Conservation (phyloP, 345 rosid species). For the Reutealis trisperma region DNA sequence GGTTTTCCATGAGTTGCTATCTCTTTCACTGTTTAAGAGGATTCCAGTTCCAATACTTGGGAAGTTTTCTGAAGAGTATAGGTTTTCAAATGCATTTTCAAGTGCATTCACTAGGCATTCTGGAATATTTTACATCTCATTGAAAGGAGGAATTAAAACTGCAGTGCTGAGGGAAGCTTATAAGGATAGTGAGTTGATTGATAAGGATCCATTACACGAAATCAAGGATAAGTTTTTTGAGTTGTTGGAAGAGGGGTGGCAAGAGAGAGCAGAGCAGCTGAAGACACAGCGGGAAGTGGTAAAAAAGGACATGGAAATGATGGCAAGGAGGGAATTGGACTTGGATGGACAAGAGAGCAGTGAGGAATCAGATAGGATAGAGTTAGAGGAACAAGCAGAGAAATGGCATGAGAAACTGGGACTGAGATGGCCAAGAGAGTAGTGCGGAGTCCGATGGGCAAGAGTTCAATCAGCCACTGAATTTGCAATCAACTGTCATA, state of each 20-base stretch:
- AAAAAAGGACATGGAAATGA: constrained; percentile 39
- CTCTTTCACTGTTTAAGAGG: constrained; percentile 77
- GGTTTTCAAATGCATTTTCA: constrained; percentile 78
- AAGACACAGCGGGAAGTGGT: constrained; percentile 42
- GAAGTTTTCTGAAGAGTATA: constrained; percentile 68
- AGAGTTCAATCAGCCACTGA: neutral
- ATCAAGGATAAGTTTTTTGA: constrained; percentile 70
- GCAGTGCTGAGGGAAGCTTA: constrained; percentile 83
- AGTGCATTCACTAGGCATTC: constrained; percentile 85
- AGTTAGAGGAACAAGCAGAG: neutral
- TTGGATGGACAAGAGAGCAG: constrained; percentile 16
- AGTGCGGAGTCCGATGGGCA: neutral
- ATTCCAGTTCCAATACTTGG: constrained; percentile 83
- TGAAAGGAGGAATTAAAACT: constrained; percentile 85
- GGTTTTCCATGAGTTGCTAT: constrained; percentile 76
- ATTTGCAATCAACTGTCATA: neutral
- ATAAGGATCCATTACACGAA: constrained; percentile 64
- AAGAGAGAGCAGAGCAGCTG: constrained; percentile 50
- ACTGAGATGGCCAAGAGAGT: neutral
- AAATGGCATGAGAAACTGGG: neutral
- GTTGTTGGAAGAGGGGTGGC: constrained; percentile 70
- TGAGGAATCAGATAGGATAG: neutral
- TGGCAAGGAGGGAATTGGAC: constrained; percentile 33
- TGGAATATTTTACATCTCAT: constrained; percentile 78
- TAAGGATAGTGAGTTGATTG: constrained; percentile 52